Conservation (phyloP, 2,329 filamentous ascomycete species). For the Colletotrichum coccodes region DNA sequence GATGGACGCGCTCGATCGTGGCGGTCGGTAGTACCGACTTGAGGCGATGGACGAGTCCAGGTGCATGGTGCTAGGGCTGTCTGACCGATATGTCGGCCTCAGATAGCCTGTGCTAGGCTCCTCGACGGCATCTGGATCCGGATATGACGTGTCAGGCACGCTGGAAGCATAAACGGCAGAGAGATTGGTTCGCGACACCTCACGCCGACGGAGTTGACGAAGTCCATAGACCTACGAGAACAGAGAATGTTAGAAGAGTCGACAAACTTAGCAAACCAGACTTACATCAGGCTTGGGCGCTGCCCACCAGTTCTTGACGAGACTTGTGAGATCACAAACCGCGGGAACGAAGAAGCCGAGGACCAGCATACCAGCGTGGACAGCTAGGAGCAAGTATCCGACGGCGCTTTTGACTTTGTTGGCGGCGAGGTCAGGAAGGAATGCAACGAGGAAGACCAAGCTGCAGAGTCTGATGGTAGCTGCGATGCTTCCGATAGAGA, state of each 20-base stretch:
- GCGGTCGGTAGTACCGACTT: conserved; percentile 26
- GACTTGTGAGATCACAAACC: conserved; percentile 39
- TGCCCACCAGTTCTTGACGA: conserved; percentile 8
- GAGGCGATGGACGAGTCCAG: conserved; percentile 3
- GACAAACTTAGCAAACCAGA: not conserved
- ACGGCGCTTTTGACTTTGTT: conserved; percentile 73
- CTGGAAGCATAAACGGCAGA: conserved; percentile 4
- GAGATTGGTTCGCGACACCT: conserved; percentile 25
- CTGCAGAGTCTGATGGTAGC: conserved; percentile 61
- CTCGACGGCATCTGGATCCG: not conserved
- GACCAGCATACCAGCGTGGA: conserved; percentile 73
- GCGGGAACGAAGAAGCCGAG: conserved; percentile 77
- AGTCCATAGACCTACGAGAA: conserved; percentile 34
- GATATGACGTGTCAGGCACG: not conserved
- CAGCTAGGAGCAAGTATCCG: conserved; percentile 73
- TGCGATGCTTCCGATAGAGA: conserved; percentile 27
- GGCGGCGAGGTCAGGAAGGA: conserved; percentile 70
- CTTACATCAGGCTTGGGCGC: conserved; percentile 32
- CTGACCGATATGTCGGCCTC: conserved; percentile 7
- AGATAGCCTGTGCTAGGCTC: conserved; percentile 10
- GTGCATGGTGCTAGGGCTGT: conserved; percentile 20
- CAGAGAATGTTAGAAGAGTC: not conserved
- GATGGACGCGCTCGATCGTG: conserved; percentile 21
- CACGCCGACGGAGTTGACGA: conserved; percentile 40
- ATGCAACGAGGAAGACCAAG: conserved; percentile 48